These are phyloP conservation scores for Labyrinthula sp. DNA, from an alignment of 352 stramenopile species.

Conservation along the genomic window DNA sequence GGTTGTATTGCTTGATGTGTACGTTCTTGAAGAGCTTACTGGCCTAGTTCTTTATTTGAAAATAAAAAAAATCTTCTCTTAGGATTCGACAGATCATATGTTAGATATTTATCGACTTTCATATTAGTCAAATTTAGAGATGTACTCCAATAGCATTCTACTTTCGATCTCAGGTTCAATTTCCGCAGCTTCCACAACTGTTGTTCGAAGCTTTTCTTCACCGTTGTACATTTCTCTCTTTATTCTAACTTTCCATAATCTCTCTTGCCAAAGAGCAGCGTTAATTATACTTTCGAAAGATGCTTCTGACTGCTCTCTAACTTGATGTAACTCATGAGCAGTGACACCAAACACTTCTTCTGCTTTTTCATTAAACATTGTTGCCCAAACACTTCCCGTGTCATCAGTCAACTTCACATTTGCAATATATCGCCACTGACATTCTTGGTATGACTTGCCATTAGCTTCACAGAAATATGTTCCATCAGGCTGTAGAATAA, in stretches of 20 bases:
- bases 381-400: slow-evolving; percentile 55
- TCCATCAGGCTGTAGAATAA: slow-evolving; percentile 53
- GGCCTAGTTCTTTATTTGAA: no score
- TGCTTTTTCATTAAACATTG: slow-evolving; percentile 61
- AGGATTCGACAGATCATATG: no score
- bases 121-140: no score
- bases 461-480: slow-evolving; percentile 63
- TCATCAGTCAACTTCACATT: slow-evolving; percentile 53
- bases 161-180: no score
- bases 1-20: no score
- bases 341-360: slow-evolving; percentile 51
- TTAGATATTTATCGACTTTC: no score
- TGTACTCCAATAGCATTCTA: no score
- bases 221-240: slow-evolving; percentile 28
- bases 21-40: no score
- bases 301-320: slow-evolving; percentile 49
- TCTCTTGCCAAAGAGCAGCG: not conserved
- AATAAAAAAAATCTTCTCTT: no score
- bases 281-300: slow-evolving; percentile 22
- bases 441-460: slow-evolving; percentile 53
- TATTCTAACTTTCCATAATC: slow-evolving; percentile 4
- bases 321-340: slow-evolving; percentile 55
- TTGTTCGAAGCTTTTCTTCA: slow-evolving; percentile 3
- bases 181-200: no score
- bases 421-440: slow-evolving; percentile 64